phyloP scores from a whole-genome alignment of 2,329 filamentous ascomycete species.

The Domatiomyces globalis region DNA sequence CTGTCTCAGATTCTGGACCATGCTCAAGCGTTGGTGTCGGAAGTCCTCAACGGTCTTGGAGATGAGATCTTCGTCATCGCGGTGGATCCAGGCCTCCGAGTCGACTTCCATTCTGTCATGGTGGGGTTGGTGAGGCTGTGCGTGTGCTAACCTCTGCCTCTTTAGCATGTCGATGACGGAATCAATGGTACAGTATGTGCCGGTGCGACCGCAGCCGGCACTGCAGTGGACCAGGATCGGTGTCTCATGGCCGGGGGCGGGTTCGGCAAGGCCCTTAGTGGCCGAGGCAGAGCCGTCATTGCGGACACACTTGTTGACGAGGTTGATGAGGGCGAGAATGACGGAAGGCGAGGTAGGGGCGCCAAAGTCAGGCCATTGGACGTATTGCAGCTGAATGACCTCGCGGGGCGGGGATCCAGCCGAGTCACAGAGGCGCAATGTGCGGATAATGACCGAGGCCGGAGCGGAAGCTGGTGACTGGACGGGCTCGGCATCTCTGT shows the following conservation, averaged over 20 bases:
- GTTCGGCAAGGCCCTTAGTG: slow-evolving; percentile 41
- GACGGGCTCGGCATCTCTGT: slow-evolving; percentile 6
- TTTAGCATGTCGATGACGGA: slow-evolving; percentile 94
- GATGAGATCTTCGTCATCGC: slow-evolving; percentile 63
- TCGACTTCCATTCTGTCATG: slow-evolving; percentile 19
- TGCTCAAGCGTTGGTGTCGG: slow-evolving; percentile 72
- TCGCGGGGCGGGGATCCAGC: slow-evolving; percentile 74
- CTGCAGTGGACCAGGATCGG: slow-evolving; percentile 91
- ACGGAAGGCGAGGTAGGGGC: slow-evolving; percentile 79
- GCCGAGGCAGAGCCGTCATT: slow-evolving; percentile 21
- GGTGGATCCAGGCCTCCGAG: slow-evolving; percentile 45
- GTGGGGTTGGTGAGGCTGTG: background rate
- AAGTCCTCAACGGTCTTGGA: slow-evolving; percentile 85
- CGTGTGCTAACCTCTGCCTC: slow-evolving; percentile 46
- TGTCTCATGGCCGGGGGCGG: slow-evolving; percentile 40
- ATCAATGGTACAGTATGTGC: slow-evolving; percentile 92
- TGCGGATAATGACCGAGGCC: slow-evolving; percentile 69
- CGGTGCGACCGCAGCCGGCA: slow-evolving; percentile 87
- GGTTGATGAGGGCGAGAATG: slow-evolving; percentile 74
- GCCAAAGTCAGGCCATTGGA: slow-evolving; percentile 95
- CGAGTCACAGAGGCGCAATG: slow-evolving; percentile 68
- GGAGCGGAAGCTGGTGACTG: slow-evolving; percentile 34
- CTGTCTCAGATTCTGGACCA: slow-evolving; percentile 89
- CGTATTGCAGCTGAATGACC: slow-evolving; percentile 87
- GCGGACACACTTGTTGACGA: slow-evolving; percentile 56